Evolutionary conservation across 1,139 yeast genomes (phyloP).

Genomic region (Geotrichum phurueaensis): DNA sequence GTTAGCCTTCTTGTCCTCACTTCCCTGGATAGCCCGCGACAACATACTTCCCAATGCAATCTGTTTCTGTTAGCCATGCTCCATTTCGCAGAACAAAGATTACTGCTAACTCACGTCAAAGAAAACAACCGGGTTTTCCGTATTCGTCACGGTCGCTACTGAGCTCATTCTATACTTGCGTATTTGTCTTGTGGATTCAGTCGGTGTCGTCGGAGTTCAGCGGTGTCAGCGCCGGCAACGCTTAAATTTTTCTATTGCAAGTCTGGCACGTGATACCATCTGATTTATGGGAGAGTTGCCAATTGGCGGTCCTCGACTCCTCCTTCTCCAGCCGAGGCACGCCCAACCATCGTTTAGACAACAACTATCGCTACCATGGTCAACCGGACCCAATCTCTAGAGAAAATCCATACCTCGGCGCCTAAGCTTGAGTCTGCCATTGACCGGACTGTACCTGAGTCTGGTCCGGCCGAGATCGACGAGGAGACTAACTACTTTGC

Average conservation of each 20-base stretch:
- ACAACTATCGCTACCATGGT: no score
- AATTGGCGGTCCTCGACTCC: no score
- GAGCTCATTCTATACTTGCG: no score
- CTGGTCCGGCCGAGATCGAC: constrained; percentile 65
- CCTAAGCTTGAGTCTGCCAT: constrained; percentile 73
- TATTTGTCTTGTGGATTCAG: no score
- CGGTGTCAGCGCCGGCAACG: no score
- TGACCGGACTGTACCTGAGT: constrained; percentile 66
- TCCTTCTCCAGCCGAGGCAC: no score
- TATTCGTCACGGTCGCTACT: no score
- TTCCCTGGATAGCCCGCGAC: background rate
- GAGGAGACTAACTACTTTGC: constrained; percentile 76
- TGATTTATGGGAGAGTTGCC: no score
- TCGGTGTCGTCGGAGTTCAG: no score
- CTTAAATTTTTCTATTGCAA: no score
- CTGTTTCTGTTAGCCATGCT: constrained; percentile 21
- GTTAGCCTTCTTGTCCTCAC: background rate
- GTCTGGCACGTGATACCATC: no score
- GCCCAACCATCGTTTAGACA: no score
- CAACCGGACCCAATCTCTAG: constrained; percentile 1
- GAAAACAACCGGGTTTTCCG: constrained; percentile 37
- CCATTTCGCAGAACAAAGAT: background rate
- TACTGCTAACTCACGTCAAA: constrained; percentile 34
- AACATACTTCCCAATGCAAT: constrained; percentile 28
- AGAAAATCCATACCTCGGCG: constrained; percentile 50